Conservation (phyloP, 257 asterid species). For the Penstemon barbatus region DNA sequence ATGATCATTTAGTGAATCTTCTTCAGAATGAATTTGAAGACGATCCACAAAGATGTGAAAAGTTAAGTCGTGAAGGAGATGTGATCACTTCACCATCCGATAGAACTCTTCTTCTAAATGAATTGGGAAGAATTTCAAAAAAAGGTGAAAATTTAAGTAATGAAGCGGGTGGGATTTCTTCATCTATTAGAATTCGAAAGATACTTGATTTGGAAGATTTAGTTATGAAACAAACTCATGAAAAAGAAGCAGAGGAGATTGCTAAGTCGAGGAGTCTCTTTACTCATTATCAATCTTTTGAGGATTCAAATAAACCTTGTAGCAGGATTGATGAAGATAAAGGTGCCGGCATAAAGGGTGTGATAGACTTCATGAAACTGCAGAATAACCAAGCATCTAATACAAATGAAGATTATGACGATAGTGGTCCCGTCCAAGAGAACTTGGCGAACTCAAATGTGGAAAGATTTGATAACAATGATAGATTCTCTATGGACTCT, state of each 20-base stretch:
- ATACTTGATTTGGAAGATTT: constrained; percentile 12
- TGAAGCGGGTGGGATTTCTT: constrained; percentile 18
- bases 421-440: constrained; percentile 17
- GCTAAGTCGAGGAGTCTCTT: constrained; percentile 24
- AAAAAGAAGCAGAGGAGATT: constrained; percentile 24
- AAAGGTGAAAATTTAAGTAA: background rate
- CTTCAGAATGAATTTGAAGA: constrained; percentile 13
- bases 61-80: constrained; percentile 13
- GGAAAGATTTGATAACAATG: constrained; percentile 26
- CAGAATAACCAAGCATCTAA: constrained; percentile 13
- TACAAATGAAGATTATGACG: constrained; percentile 17
- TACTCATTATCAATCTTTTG: background rate
- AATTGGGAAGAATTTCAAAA: too few relatives aligned
- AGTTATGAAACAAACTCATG: constrained; percentile 17
- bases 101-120: background rate
- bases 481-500: constrained; percentile 19
- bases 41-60: constrained; percentile 14
- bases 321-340: constrained; percentile 13
- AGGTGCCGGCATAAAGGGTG: constrained; percentile 14
- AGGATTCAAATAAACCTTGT: constrained; percentile 27
- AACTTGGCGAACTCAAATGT: constrained; percentile 20
- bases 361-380: constrained; percentile 24
- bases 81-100: constrained; percentile 21
- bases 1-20: constrained; percentile 15
- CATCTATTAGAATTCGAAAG: constrained; percentile 19